Evolutionary conservation across 148 eudicot species (phyloP).

Genomic region (Euryodendron excelsum): DNA sequence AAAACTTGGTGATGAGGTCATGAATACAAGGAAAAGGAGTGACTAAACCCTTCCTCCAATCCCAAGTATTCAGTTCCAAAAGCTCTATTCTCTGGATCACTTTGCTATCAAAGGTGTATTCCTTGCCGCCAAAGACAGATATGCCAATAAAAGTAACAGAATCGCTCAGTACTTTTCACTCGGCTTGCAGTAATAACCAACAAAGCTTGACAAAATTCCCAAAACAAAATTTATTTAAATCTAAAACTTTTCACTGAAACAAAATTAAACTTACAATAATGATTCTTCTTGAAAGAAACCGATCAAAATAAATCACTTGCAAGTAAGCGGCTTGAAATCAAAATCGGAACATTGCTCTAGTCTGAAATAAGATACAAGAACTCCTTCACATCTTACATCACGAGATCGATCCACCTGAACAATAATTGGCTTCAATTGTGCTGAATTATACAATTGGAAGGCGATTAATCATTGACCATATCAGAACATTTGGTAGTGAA

Average conservation of each 20-base stretch:
- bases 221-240: too few species aligned
- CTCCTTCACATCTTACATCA: too few species aligned
- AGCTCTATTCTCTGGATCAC: slow-evolving; percentile 61
- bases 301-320: slow-evolving; percentile 49
- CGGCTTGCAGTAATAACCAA: too few species aligned
- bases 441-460: too few species aligned
- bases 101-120: slow-evolving; percentile 30
- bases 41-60: slow-evolving; percentile 47
- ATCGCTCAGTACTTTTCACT: slow-evolving; percentile 38
- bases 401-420: too few species aligned
- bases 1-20: slow-evolving; percentile 30
- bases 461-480: too few species aligned
- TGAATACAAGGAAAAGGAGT: slow-evolving; percentile 45
- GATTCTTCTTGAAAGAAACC: slow-evolving; percentile 35
- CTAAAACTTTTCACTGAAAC: too few species aligned
- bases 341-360: slow-evolving; percentile 32
- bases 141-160: slow-evolving; percentile 39
- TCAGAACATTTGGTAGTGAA: too few species aligned
- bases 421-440: too few species aligned
- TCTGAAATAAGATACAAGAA: too few species aligned
- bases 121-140: slow-evolving; percentile 54
- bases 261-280: slow-evolving; percentile 39
- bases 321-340: slow-evolving; percentile 46
- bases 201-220: too few species aligned
- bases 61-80: slow-evolving; percentile 43